Conservation (phyloP, 768 basidiomycete species). For the Trametes punicea region DNA sequence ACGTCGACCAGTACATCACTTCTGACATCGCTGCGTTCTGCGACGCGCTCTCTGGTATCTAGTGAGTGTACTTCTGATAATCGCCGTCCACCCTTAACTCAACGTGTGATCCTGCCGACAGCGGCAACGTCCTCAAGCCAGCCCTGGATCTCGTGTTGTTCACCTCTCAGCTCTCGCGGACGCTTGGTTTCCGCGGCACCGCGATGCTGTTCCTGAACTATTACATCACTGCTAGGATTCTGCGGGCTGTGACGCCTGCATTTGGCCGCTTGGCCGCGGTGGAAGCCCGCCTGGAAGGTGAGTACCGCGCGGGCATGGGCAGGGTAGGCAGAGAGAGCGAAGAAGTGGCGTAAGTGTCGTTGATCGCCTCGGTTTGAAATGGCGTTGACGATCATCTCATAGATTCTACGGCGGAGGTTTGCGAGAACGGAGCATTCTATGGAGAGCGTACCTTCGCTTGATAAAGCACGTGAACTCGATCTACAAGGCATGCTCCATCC, state of each 20-base stretch:
- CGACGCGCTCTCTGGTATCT: slow-evolving; percentile 79
- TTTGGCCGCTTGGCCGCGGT: slow-evolving; percentile 88
- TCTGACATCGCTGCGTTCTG: slow-evolving; percentile 90
- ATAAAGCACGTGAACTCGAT: slow-evolving; percentile 91
- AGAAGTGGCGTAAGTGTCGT: slow-evolving; percentile 74
- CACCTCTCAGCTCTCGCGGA: slow-evolving; percentile 84
- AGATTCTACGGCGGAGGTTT: slow-evolving; percentile 92
- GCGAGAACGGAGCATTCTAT: slow-evolving; percentile 80
- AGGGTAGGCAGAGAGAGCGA: slow-evolving; percentile 87
- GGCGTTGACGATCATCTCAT: not conserved
- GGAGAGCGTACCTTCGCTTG: slow-evolving; percentile 69
- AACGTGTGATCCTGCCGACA: slow-evolving; percentile 27
- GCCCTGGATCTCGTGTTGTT: slow-evolving; percentile 88
- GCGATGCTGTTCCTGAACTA: slow-evolving; percentile 79
- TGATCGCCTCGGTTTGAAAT: not conserved
- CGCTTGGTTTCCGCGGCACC: slow-evolving; percentile 84
- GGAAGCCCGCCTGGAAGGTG: slow-evolving; percentile 86
- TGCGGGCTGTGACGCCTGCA: slow-evolving; percentile 84
- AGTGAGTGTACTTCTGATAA: slow-evolving; percentile 58
- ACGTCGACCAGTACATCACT: slow-evolving; percentile 90
- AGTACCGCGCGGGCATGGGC: slow-evolving; percentile 84
- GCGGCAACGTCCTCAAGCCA: slow-evolving; percentile 92
- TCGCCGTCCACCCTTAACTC: not conserved
- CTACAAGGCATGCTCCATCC: slow-evolving; percentile 67
- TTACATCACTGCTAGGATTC: slow-evolving; percentile 77